phyloP scores from a whole-genome alignment of 495 filamentous ascomycete genomes.

The Letharia columbiana region DNA sequence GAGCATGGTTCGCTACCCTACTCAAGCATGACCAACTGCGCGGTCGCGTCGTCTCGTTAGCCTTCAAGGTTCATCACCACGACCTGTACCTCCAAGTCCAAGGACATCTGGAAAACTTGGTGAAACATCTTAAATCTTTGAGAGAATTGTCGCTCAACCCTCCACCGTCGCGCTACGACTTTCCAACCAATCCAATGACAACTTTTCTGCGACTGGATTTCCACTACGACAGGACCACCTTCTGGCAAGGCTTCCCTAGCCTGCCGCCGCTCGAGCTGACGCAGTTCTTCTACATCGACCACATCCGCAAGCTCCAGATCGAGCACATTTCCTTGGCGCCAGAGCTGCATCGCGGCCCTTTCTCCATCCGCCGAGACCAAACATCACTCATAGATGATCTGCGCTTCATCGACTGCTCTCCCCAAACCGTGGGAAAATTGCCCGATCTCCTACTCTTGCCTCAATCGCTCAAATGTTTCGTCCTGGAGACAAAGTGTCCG shows the following conservation, averaged over 20 bases:
- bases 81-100: background rate
- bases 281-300: background rate
- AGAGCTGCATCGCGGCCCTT: background rate
- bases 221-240: background rate
- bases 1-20: background rate
- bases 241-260: background rate
- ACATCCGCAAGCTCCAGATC: background rate
- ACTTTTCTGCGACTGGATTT: background rate
- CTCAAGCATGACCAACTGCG: background rate
- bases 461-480: background rate
- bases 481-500: background rate
- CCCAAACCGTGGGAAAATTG: background rate
- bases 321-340: background rate
- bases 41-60: background rate
- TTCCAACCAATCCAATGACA: background rate
- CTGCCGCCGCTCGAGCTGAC: background rate
- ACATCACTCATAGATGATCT: background rate
- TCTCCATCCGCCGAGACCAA: background rate
- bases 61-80: background rate
- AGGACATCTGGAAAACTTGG: background rate
- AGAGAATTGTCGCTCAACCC: background rate
- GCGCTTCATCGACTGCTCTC: background rate
- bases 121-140: background rate
- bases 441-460: background rate
- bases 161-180: background rate